Conservation (phyloP, 2,329 filamentous ascomycete genomes). For the Cucurbitaria berberidis region DNA sequence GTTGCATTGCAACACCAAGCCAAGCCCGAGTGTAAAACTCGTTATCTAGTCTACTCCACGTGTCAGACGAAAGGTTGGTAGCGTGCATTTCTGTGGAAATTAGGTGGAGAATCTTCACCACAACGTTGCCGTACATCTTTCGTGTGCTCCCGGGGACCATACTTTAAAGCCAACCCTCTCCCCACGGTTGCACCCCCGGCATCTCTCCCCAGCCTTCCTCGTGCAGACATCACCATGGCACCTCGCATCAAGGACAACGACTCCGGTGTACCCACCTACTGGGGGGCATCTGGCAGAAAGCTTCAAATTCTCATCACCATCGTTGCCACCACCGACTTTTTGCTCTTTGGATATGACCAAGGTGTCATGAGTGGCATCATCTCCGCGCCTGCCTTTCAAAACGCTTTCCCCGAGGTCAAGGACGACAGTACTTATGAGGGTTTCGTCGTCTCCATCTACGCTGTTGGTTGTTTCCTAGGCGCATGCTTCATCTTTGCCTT, state of each 20-base stretch:
- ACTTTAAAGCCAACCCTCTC: slow-evolving; percentile 33
- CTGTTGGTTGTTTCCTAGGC: slow-evolving; percentile 55
- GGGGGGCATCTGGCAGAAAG: slow-evolving; percentile 37
- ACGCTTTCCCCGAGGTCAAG: slow-evolving; percentile 47
- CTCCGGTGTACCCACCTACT: slow-evolving; percentile 37
- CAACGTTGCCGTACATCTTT: slow-evolving; percentile 21
- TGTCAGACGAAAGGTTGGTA: slow-evolving; percentile 27
- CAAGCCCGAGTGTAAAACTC: slow-evolving; percentile 38
- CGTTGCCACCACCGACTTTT: slow-evolving; percentile 56
- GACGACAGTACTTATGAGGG: slow-evolving; percentile 49
- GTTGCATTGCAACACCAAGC: slow-evolving; percentile 33
- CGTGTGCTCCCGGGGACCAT: slow-evolving; percentile 21
- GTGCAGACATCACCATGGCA: slow-evolving; percentile 29
- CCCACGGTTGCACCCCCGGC: slow-evolving; percentile 26
- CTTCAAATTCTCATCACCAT: slow-evolving; percentile 45
- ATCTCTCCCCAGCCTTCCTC: slow-evolving; percentile 25
- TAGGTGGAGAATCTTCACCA: slow-evolving; percentile 14
- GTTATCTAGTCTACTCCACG: slow-evolving; percentile 39
- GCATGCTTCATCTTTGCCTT: slow-evolving; percentile 48
- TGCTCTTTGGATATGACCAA: slow-evolving; percentile 58
- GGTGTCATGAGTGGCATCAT: slow-evolving; percentile 53
- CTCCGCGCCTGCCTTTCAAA: slow-evolving; percentile 42
- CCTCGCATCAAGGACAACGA: slow-evolving; percentile 33
- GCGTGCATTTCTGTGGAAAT: slow-evolving; percentile 30
- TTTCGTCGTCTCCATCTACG: slow-evolving; percentile 59